Base-by-base conservation (phyloP, 2,329 filamentous ascomycete genomes). In the Calonectria fujianensis region DNA sequence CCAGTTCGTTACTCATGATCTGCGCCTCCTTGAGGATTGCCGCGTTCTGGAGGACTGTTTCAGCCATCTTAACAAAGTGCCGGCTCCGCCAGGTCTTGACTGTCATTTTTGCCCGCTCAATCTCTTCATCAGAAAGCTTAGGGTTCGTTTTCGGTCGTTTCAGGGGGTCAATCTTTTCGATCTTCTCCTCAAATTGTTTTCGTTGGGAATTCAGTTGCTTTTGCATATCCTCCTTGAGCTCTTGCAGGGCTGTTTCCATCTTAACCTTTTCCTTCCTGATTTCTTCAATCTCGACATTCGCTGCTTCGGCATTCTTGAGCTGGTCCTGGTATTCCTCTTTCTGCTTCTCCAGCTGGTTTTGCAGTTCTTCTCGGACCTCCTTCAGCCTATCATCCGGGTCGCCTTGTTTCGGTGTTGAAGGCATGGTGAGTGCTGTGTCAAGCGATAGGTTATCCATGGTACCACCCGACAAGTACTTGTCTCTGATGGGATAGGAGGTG, bases 381-480 rank as follows among this genome's bases (percentile, higher is more conserved):
- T 92, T 93, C 76, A 98, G 87, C 75, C 90, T 91, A 32, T 96
- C 94, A 63, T 96, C 95, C 0, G 93, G 91, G 71, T 96, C 95
- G 31, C 90, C 91, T 74, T 94, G 93, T 75, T 92, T 94, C 3
- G 97, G 97, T 0, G 96, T 98, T 0, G 96, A 97, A 2, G 97
- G 97, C 90, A 98, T 96, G 0, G 97, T 99, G 66, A 99, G 89
- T 16, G 93, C 94, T 1, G 97, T 99, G 83, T 99, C 97, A 20
- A 99, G 89, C 2, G 96, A 98, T 81, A 98, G 97, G 83, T 98
- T 98, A 85, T 99, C 97, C 69, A 98, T 90, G 0, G 96, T 98
- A 2, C 96, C 96, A 70, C 94, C 97, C 3, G 96, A 98, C 87
- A 98, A 91, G 85, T 98, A 98, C 82, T 98, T 98, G 80, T 99